These are phyloP conservation scores for Trifolium subterraneum DNA, from an alignment of 306 rosid species.

Conservation along the genomic window DNA sequence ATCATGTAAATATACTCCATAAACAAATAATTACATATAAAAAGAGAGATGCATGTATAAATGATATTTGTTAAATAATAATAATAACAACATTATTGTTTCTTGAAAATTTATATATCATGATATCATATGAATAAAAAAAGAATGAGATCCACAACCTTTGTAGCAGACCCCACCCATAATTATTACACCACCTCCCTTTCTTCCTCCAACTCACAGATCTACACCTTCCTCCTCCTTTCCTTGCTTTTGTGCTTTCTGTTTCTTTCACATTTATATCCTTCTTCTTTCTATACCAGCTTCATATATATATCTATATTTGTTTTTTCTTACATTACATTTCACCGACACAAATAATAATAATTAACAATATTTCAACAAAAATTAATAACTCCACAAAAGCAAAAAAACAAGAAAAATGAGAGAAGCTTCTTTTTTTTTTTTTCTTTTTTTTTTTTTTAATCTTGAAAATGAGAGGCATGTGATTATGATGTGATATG, in stretches of 20 bases:
- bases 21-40: background rate
- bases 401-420: slow-evolving; percentile 11
- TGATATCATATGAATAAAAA: background rate
- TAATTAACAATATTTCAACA: slow-evolving; percentile 28
- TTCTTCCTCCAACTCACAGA: slow-evolving; percentile 36
- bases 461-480: background rate
- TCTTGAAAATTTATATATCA: slow-evolving; percentile 6
- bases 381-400: slow-evolving; percentile 31
- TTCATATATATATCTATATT: slow-evolving; percentile 48
- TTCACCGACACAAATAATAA: slow-evolving; percentile 40
- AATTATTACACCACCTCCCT: slow-evolving; percentile 58
- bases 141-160: slow-evolving; percentile 59
- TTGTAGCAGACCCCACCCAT: slow-evolving; percentile 70
- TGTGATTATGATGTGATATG: slow-evolving; percentile 38
- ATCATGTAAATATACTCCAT: too few species aligned
- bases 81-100: slow-evolving; percentile 7
- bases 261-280: slow-evolving; percentile 43
- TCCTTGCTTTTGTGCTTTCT: slow-evolving; percentile 34
- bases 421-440: background rate
- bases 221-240: slow-evolving; percentile 45
- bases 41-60: background rate
- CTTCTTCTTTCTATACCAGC: slow-evolving; percentile 45
- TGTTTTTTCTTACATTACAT: slow-evolving; percentile 58
- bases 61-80: slow-evolving; percentile 38
- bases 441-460: background rate